Conservation (phyloP, 2,329 filamentous ascomycete species). For the Colletotrichum graminicola region DNA sequence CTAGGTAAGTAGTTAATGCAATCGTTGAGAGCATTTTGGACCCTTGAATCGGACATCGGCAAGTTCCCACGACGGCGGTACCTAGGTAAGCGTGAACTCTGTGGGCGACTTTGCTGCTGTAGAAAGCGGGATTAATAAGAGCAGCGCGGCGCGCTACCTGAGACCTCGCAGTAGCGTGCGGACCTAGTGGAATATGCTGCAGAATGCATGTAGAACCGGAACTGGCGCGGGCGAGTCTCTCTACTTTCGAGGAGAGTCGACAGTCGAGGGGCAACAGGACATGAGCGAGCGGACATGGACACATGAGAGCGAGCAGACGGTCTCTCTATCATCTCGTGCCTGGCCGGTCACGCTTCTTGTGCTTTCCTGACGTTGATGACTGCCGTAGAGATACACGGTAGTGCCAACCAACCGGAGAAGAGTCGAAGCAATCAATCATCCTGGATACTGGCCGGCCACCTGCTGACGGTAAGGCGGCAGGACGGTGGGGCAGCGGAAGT, state of each 20-base stretch:
- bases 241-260: constrained; percentile 12
- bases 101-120: constrained; percentile 10
- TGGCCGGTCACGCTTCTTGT: neutral
- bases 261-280: neutral
- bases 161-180: constrained; percentile 31
- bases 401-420: constrained; percentile 21
- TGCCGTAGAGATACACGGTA: constrained; percentile 18
- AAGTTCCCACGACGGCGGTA: neutral
- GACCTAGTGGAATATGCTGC: constrained; percentile 29
- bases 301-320: neutral
- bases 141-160: neutral
- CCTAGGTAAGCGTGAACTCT: constrained; percentile 22
- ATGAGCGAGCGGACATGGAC: neutral
- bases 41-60: constrained; percentile 27
- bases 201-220: constrained; percentile 12
- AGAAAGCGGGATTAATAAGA: constrained; percentile 24
- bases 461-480: constrained; percentile 18
- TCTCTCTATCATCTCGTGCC: neutral
- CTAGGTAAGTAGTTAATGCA: constrained; percentile 19
- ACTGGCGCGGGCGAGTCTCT: constrained; percentile 12
- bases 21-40: constrained; percentile 19
- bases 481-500: constrained; percentile 25
- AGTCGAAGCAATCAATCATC: constrained; percentile 24
- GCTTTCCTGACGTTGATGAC: constrained; percentile 26
- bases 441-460: constrained; percentile 12